These are phyloP conservation scores for Euphorbia lathyris DNA, from an alignment of 345 rosid genomes.

Conservation along the genomic window DNA sequence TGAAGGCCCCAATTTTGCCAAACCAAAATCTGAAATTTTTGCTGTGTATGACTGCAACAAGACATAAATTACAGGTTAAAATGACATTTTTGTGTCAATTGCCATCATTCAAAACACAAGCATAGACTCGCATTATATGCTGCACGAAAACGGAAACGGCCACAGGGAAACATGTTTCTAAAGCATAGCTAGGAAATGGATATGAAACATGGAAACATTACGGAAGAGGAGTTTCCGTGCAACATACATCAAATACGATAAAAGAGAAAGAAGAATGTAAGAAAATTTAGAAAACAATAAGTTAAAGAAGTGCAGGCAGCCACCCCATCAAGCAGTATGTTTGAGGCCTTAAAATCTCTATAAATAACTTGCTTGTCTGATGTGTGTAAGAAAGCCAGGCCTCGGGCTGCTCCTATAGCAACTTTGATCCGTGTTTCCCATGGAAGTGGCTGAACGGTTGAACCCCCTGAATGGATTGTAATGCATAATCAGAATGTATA, in stretches of 20 bases:
- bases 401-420: constrained; percentile 79
- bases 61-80: not conserved
- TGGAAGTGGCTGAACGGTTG: constrained; percentile 72
- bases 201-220: too few relatives aligned
- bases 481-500: not conserved
- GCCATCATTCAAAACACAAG: too few relatives aligned
- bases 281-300: too few relatives aligned
- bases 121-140: too few relatives aligned
- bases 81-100: too few relatives aligned
- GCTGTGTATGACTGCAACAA: constrained; percentile 69
- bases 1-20: constrained; percentile 94
- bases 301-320: not conserved
- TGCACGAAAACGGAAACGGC: too few relatives aligned
- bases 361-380: constrained; percentile 87
- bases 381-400: constrained; percentile 71
- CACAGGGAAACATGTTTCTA: not conserved
- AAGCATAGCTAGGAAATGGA: too few relatives aligned
- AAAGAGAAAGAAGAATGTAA: not conserved
- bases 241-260: not conserved
- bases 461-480: constrained; percentile 51
- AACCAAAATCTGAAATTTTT: constrained; percentile 90
- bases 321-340: constrained; percentile 90
- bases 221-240: not conserved
- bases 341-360: constrained; percentile 91
- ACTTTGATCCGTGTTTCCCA: constrained; percentile 74